Evolutionary conservation across 371 early-diverging fungal species (phyloP).

Genomic region (Mucor mucedo): DNA sequence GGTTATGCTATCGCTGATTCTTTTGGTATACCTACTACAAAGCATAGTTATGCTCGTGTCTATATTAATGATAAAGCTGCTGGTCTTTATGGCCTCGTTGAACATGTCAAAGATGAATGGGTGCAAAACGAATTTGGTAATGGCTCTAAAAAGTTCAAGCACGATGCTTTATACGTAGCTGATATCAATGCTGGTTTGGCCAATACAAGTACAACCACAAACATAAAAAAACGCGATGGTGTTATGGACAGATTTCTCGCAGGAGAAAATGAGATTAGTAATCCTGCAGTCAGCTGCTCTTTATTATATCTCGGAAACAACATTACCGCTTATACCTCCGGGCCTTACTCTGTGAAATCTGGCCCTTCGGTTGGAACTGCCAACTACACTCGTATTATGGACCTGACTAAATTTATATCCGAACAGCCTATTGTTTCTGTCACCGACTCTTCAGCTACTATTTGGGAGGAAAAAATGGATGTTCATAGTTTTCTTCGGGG

Average conservation of each 20-base stretch:
- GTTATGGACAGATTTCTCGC: not conserved
- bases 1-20: constrained; percentile 50
- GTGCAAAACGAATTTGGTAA: constrained; percentile 34
- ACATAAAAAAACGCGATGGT: no score
- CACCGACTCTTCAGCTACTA: constrained; percentile 3
- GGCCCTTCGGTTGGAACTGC: constrained; percentile 11
- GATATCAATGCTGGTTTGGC: constrained; percentile 24
- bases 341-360: constrained; percentile 6
- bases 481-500: constrained; percentile 20
- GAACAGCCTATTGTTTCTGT: constrained; percentile 3
- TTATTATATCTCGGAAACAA: constrained; percentile 30
- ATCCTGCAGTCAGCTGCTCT: constrained; percentile 2
- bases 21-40: constrained; percentile 48
- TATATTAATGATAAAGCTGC: constrained; percentile 36
- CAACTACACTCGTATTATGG: constrained; percentile 23
- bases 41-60: constrained; percentile 40
- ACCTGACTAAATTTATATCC: constrained; percentile 21
- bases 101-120: constrained; percentile 40
- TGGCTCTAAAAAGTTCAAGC: constrained; percentile 32
- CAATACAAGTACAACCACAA: not conserved
- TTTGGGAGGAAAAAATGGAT: constrained; percentile 24
- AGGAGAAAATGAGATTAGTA: not conserved
- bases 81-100: constrained; percentile 43
- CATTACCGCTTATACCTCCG: constrained; percentile 18
- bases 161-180: constrained; percentile 28